Percentiles rank a stretch among this genome's conserved stretches.
Evolutionary conservation across 306 rosid species (phyloP).

Genomic region (Dryas alaskensis): DNA sequence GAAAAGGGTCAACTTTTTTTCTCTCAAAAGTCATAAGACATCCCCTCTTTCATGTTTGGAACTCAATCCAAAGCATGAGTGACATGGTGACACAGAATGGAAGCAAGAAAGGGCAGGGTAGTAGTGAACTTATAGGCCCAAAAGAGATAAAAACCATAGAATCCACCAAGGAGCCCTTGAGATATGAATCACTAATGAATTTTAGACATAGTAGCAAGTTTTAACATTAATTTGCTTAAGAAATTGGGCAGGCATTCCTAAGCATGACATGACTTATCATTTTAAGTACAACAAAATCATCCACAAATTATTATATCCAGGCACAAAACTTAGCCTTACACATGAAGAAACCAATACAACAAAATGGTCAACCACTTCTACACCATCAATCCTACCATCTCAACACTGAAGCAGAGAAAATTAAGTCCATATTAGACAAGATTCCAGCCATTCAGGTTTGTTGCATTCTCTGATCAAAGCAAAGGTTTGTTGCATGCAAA

Average conservation of each 20-base stretch:
- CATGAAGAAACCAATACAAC: not conserved
- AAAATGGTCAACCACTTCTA: not conserved
- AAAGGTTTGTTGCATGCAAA: not conserved
- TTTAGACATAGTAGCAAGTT: not conserved
- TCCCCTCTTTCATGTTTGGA: not conserved
- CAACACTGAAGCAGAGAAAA: not conserved
- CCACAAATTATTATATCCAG: not conserved
- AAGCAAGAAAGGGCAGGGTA: not conserved
- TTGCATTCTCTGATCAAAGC: not conserved
- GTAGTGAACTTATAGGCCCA: not conserved
- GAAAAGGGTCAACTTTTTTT: not conserved
- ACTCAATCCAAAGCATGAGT: not conserved
- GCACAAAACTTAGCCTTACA: not conserved
- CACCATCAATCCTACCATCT: not conserved
- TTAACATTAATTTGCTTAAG: constrained; percentile 7
- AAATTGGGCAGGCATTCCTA: not conserved
- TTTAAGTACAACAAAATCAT: not conserved
- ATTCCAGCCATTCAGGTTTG: not conserved
- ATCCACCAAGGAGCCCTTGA: not conserved
- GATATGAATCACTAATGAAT: not conserved
- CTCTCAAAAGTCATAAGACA: not conserved
- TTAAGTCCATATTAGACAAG: constrained; percentile 4
- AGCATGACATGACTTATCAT: not conserved
- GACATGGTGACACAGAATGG: no score
- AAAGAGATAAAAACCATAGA: not conserved